Evolutionary conservation across 2,329 filamentous ascomycete genomes (phyloP).

Genomic region (Stenocarpella maydis): DNA sequence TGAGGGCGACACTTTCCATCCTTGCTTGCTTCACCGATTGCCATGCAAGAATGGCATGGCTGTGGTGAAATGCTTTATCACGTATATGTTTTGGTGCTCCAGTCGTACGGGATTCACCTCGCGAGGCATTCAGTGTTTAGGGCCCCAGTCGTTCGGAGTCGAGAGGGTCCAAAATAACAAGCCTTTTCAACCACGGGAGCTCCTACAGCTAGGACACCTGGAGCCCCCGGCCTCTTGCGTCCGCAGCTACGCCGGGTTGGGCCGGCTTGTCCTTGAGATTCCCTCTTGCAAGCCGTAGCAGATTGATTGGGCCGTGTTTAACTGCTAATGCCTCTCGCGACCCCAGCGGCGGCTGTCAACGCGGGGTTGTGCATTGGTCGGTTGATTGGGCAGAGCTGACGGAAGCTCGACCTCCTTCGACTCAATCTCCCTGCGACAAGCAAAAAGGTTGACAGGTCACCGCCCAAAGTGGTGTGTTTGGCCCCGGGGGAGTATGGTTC

Average conservation of each 20-base stretch:
- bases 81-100: not conserved
- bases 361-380: constrained; percentile 16
- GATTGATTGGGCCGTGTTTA: constrained; percentile 28
- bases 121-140: constrained; percentile 8
- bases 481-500: not conserved
- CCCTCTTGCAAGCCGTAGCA: not conserved
- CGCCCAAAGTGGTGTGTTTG: not conserved
- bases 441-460: constrained; percentile 2
- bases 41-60: constrained; percentile 7
- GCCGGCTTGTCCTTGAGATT: constrained; percentile 14
- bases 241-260: not conserved
- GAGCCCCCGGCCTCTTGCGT: constrained; percentile 13
- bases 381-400: constrained; percentile 18
- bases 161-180: constrained; percentile 9
- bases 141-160: not conserved
- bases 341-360: constrained; percentile 16
- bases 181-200: not conserved
- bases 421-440: constrained; percentile 3
- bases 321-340: constrained; percentile 15
- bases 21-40: not conserved
- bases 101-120: constrained; percentile 14
- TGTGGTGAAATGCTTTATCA: not conserved
- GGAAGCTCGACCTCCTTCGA: constrained; percentile 4
- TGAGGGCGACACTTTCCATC: not conserved
- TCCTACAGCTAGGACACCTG: not conserved